Conservation (phyloP, 1,284 basidiomycete genomes). For the Phylloboletellus chloephorus region DNA sequence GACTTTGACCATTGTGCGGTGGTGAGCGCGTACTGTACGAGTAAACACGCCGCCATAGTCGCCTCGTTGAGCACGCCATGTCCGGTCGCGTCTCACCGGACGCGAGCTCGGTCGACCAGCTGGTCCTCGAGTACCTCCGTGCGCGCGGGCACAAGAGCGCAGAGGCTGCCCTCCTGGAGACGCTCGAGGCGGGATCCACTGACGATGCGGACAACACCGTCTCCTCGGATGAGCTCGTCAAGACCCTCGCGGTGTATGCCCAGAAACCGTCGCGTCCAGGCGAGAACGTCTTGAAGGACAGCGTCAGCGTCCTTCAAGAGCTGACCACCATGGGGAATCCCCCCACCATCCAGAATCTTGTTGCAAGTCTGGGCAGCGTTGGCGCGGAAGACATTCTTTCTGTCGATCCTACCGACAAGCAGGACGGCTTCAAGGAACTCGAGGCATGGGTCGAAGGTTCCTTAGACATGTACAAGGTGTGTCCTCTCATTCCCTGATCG, state of each 20-base stretch:
- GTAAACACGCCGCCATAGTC: too few species aligned
- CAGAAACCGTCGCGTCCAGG: constrained; percentile 59
- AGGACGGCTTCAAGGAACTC: constrained; percentile 81
- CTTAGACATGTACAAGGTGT: constrained; percentile 77
- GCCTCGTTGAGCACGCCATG: too few species aligned
- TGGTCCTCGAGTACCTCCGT: constrained; percentile 82
- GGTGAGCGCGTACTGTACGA: too few species aligned
- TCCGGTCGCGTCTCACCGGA: constrained; percentile 35
- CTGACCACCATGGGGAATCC: constrained; percentile 59
- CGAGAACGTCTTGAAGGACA: constrained; percentile 64
- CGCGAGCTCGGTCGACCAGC: constrained; percentile 46
- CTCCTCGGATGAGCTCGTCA: constrained; percentile 60
- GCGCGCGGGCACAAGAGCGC: constrained; percentile 76
- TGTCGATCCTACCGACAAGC: constrained; percentile 84
- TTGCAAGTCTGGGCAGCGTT: constrained; percentile 68
- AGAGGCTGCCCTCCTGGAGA: constrained; percentile 63
- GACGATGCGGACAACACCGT: constrained; percentile 48
- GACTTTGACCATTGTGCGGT: constrained; percentile 18
- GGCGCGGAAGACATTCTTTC: constrained; percentile 80
- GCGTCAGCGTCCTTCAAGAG: constrained; percentile 58
- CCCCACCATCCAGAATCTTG: constrained; percentile 64
- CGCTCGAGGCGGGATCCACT: constrained; percentile 53
- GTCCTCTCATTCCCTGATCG: constrained; percentile 18
- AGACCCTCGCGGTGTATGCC: constrained; percentile 58
- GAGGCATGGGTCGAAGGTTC: constrained; percentile 94